Base-by-base conservation (phyloP, 1,139 yeast species). In the Blastobotrys persicus region DNA sequence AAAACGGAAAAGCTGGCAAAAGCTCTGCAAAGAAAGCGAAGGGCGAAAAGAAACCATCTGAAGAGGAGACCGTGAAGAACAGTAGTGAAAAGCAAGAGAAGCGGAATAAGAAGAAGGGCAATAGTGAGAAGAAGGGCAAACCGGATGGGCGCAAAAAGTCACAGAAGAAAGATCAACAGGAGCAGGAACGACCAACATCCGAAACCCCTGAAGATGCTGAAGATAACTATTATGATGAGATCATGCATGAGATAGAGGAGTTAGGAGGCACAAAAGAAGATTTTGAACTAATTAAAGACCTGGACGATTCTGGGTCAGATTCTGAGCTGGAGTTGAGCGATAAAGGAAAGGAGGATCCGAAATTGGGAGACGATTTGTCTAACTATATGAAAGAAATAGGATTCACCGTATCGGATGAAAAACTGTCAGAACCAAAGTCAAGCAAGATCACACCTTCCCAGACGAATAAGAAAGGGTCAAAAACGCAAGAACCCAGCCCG, bases 221-320 rank as follows among this genome's bases (percentile, higher is more conserved):
- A 17, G n/a, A 40, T 35, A 28, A 12, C 17, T 42, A 26, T n/a
- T 46, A 46, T 13, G 59, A 53, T 26, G 50, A 47, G 11, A 38
- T 58, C 31, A 45, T 55, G 48, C 48, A 53, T 44, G 67, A 60
- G 34, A 51, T 64, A 40, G 57, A 55, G 42, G 77, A 77, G 4
- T 68, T 84, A 18, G 91, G 91, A 19, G 92, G 89, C 7, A 72
- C 83, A 16, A 85, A 80, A 55, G 88, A 76, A 26, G 91, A 84
- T 62, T 64, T 84, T 44, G 74, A 72, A 31, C 66, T 84, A 51
- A 59, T 85, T 19, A 71, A 72, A 14, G 81, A 74, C 13, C 60
- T 86, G 7, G 70, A 62, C 37, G 71, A 65, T 14, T 64, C 64
- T 13, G 91, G 82, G 51, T 67, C 70, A 37, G 71, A 68, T 1